A percentile compares a stretch with the other conserved stretches of the same genome.
phyloP scores from a whole-genome alignment of 345 rosid species.

The Rhodomyrtus tomentosa region DNA sequence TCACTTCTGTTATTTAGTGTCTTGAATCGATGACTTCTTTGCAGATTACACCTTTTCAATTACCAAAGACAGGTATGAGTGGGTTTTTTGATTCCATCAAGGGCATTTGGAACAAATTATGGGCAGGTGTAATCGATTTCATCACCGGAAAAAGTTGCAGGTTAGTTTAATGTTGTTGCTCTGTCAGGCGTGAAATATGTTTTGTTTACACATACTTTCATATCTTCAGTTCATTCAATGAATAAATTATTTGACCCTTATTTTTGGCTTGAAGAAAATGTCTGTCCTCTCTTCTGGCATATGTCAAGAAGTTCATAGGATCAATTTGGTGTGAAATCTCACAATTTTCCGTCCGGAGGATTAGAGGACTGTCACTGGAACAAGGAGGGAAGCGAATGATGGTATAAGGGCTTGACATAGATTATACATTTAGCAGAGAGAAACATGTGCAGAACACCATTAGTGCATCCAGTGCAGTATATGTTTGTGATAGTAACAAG shows the following conservation, averaged over 20 bases:
- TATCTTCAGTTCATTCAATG: background rate
- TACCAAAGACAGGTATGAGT: conserved; percentile 37
- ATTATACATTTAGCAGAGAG: background rate
- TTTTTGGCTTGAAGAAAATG: background rate
- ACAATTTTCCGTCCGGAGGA: background rate
- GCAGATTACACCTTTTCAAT: conserved; percentile 61
- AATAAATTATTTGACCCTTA: background rate
- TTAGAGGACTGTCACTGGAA: background rate
- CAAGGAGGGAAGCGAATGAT: background rate
- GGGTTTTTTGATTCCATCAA: conserved; percentile 66
- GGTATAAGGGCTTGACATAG: background rate
- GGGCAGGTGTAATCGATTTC: conserved; percentile 63
- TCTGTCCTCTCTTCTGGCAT: background rate
- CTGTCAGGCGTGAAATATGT: background rate
- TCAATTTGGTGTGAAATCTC: background rate
- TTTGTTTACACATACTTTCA: background rate
- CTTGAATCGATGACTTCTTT: conserved; percentile 1
- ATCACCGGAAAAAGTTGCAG: conserved; percentile 82
- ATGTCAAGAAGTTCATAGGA: background rate
- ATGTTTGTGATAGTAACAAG: background rate
- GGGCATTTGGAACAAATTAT: conserved; percentile 36
- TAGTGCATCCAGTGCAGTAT: background rate
- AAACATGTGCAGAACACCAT: background rate
- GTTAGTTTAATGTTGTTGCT: conserved; percentile 8
- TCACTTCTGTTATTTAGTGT: background rate